Evolutionary conservation across 2,329 filamentous ascomycete genomes (phyloP), one percentile per base, ranked within the genome.

Genomic region (Bipolaris oryzae): DNA sequence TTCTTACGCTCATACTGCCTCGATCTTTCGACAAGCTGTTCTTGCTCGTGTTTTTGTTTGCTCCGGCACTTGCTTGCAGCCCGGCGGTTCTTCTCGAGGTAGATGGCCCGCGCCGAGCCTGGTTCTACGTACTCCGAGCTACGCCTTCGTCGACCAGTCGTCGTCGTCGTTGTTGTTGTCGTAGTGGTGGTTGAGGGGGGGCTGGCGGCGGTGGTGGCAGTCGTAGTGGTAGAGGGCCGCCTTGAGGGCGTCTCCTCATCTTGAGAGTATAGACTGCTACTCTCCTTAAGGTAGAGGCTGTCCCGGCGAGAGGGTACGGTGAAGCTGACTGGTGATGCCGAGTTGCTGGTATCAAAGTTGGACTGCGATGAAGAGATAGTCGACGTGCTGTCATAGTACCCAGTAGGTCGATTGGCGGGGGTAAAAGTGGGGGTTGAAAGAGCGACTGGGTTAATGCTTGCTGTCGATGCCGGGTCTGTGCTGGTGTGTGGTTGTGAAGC

Each of bases 11-110:
- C 73, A 2, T 68, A 63, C 1, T 72, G 68, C 25, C 77, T 71
- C 3, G 76, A 73, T 45, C 66, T 70, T 51, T 77, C 75, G 48
- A 85, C 81, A 2, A 85, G 77, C 28, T 77, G 71, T 48, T 81
- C 77, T 15, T 80, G 81, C 56, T 83, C 80, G 57, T 79, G 77
- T 68, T 85, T 85, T 70, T 86, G 85, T 75, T 90, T 90, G 65
- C 85, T 84, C 3, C 89, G 83, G 67, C 88, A 91, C 67, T 90
- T 91, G 67, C 85, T 89, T 1, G 89, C 89, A 0, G 89, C 89
- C 6, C 88, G 77, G 6, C 89, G 82, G 71, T 92, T 92, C 53
- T 88, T 84, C 72, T 89, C 86, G 0, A 90, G 80, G 63, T 73
- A 74, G n/a, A 69, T 55, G 6, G 67, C 70, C 13, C 72, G 60